Percentiles rank a stretch among this genome's conserved stretches.
Evolutionary conservation across 257 asterid species (phyloP).

Genomic region (Solanum habrochaites): DNA sequence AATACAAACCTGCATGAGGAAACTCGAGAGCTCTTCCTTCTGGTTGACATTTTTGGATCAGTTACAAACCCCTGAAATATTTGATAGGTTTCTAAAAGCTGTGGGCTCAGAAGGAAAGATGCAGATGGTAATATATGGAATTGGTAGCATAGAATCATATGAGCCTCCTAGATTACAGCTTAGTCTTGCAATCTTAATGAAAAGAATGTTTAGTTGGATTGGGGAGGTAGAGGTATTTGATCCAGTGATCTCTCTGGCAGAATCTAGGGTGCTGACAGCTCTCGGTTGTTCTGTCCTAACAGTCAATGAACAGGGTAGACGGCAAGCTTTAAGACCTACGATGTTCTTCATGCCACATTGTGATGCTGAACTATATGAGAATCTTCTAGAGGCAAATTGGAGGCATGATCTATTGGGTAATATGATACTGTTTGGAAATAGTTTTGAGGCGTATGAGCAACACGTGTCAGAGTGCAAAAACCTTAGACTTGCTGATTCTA

Average conservation of each 20-base stretch:
- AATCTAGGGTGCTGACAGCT: constrained; percentile 51
- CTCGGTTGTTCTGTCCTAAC: constrained; percentile 72
- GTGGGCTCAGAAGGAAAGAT: constrained; percentile 45
- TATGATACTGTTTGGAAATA: constrained; percentile 52
- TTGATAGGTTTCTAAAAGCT: constrained; percentile 24
- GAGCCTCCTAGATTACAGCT: constrained; percentile 74
- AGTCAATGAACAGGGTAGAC: constrained; percentile 64
- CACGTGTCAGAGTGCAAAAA: constrained; percentile 16
- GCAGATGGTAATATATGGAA: constrained; percentile 78
- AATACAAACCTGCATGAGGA: constrained; percentile 36
- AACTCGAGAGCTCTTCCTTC: constrained; percentile 42
- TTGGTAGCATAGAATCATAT: constrained; percentile 79
- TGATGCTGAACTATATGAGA: constrained; percentile 61
- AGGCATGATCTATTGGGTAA: constrained; percentile 20
- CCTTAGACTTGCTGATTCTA: constrained; percentile 10
- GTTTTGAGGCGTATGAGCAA: constrained; percentile 52
- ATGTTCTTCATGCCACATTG: constrained; percentile 95
- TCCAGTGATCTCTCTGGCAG: constrained; percentile 62
- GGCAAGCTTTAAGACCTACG: constrained; percentile 47
- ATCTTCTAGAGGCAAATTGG: constrained; percentile 71
- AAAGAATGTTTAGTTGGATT: constrained; percentile 58
- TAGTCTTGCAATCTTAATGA: constrained; percentile 62
- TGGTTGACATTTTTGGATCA: constrained; percentile 29
- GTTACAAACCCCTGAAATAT: constrained; percentile 28
- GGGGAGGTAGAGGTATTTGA: constrained; percentile 75